Percentiles rank a stretch among this genome's conserved stretches.
These are phyloP conservation scores for Prunus mongolica DNA, from an alignment of 306 rosid genomes.

Conservation along the genomic window DNA sequence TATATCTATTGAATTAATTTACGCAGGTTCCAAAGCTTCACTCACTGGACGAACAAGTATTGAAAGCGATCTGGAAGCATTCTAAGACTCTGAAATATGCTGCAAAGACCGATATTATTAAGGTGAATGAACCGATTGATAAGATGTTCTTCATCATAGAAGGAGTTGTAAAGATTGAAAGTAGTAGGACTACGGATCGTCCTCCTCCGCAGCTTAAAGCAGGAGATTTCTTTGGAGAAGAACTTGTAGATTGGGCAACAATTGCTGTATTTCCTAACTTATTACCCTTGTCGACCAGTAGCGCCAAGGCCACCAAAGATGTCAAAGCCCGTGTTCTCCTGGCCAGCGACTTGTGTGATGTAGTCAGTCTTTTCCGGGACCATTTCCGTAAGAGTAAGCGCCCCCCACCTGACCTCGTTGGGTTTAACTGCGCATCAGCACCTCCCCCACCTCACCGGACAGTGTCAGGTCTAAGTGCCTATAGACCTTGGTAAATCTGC, in stretches of 20 bases:
- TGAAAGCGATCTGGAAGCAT: neutral
- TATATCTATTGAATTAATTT: too few species aligned
- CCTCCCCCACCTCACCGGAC: neutral
- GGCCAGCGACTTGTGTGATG: neutral
- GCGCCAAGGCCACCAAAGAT: neutral
- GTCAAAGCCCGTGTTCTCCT: neutral
- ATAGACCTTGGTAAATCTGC: too few species aligned
- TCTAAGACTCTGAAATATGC: neutral
- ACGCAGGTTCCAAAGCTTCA: neutral
- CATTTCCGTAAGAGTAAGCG: neutral
- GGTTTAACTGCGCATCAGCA: too few species aligned
- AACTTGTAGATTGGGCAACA: neutral
- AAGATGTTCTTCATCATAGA: neutral
- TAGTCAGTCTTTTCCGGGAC: neutral
- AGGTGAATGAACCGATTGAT: neutral
- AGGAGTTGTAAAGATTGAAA: neutral
- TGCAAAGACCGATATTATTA: neutral
- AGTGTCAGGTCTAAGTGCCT: neutral
- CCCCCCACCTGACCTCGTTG: too few species aligned
- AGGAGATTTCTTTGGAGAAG: neutral
- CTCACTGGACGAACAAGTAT: neutral
- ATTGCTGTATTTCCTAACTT: neutral
- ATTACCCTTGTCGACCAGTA: neutral
- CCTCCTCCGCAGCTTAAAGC: neutral
- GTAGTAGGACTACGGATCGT: neutral